Base-by-base conservation (phyloP, 2,329 filamentous ascomycete genomes). In the Trichophyton rubrum region DNA sequence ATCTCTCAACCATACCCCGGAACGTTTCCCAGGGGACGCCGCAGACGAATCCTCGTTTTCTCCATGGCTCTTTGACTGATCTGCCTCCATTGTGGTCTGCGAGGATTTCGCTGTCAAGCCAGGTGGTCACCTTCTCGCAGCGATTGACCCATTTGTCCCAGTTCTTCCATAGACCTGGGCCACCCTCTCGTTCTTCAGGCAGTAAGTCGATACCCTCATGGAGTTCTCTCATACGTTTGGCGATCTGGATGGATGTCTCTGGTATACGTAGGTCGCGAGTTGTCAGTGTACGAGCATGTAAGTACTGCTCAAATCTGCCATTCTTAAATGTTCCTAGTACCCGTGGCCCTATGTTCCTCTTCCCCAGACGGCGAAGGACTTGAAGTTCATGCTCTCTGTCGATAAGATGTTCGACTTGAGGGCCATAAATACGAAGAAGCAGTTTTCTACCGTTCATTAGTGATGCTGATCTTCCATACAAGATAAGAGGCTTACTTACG, bases 161-260 rank as follows among this genome's bases (percentile, higher is more conserved):
- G 70, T 96, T 97, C 66, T 83, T 85, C 83, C 90, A 95, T 9
- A 96, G 87, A 60, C 85, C 86, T 0, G 93, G 88, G 0, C 93
- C 93, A 20, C 81, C 85, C 40, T 88, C 82, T 58, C 85, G 82
- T 73, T 99, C 93, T 40, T 85, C 79, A 1, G 86, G 82, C 0
- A 96, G 80, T 20, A 99, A 78, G 30, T 96, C 90, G 63, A 99
- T 87, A 0, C 93, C 93, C 59, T 96, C 89, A 68, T 99, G 93
- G 40, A 99, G 80, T 73, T 99, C 93, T 64, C 91, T 83, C 90
- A 99, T 96, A 58, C 93, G 88, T 78, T 97, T 97, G 11, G 93
- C 92, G 69, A 99, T 99, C 70, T 96, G 89, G 68, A 83, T 88
- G 38, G 88, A 95, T 0, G 89, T 96, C 57, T 90, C 88, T 0